These are phyloP conservation scores for Pichia sp. DNA, from an alignment of 1,139 yeast genomes.

Conservation along the genomic window DNA sequence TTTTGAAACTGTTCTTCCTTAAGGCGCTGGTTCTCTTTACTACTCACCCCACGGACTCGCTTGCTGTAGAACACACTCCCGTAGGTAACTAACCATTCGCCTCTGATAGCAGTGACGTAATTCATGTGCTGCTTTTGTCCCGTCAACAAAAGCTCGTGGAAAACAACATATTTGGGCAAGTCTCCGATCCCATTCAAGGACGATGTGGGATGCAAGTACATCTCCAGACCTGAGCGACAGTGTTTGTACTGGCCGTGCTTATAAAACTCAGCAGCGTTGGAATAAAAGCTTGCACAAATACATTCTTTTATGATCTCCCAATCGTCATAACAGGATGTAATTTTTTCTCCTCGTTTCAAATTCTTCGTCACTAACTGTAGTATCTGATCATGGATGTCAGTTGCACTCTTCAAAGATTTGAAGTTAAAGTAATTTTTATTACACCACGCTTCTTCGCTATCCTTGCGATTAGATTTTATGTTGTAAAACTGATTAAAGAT, in stretches of 20 bases:
- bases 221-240: constrained; percentile 67
- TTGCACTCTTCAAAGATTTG: constrained; percentile 67
- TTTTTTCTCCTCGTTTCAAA: constrained; percentile 38
- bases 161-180: constrained; percentile 67
- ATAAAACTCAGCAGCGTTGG: constrained; percentile 74
- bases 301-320: constrained; percentile 70
- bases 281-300: constrained; percentile 74
- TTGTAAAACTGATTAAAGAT: constrained; percentile 75
- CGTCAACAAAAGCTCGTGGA: constrained; percentile 65
- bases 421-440: constrained; percentile 62
- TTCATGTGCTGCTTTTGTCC: constrained; percentile 61
- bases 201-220: constrained; percentile 84
- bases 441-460: constrained; percentile 64
- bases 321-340: constrained; percentile 49
- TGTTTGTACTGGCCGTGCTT: constrained; percentile 65
- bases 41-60: constrained; percentile 31
- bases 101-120: constrained; percentile 65
- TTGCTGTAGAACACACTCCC: constrained; percentile 68
- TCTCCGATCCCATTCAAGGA: constrained; percentile 73
- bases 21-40: constrained; percentile 27
- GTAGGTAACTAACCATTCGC: constrained; percentile 64
- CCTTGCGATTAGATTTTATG: constrained; percentile 34
- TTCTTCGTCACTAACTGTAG: constrained; percentile 45
- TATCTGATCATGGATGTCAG: constrained; percentile 71
- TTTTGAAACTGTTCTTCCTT: constrained; percentile 26